Percentiles rank a stretch among this genome's conserved stretches.
Evolutionary conservation across 495 filamentous ascomycete genomes (phyloP).

Genomic region (Tuber calosporum): DNA sequence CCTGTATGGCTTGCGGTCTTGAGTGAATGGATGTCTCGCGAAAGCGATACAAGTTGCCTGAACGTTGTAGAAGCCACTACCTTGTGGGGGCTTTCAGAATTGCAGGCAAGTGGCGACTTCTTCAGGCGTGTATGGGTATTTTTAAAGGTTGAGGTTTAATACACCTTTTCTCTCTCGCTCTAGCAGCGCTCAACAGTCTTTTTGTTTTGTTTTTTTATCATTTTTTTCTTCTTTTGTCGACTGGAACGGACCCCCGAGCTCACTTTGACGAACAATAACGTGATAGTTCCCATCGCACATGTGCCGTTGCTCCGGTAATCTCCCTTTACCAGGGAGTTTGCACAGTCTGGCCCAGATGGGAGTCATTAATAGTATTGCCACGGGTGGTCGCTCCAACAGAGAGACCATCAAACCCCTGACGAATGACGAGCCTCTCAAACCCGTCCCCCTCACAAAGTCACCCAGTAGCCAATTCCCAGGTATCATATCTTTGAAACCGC

Average conservation of each 20-base stretch:
- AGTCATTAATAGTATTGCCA: no score
- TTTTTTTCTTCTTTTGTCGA: neutral
- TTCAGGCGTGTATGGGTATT: slow-evolving; percentile 1
- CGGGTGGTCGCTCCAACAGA: no score
- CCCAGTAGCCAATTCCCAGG: no score
- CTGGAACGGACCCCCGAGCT: neutral
- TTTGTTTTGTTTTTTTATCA: neutral
- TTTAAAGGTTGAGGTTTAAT: neutral
- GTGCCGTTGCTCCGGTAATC: neutral
- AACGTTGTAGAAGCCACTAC: neutral
- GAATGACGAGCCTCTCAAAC: no score
- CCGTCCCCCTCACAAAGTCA: no score
- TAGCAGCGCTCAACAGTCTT: neutral
- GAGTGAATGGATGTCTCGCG: neutral
- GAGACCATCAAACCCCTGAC: no score
- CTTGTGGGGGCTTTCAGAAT: neutral
- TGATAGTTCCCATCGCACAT: neutral
- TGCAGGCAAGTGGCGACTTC: neutral
- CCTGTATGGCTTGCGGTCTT: neutral
- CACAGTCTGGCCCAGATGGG: no score
- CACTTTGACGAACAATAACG: neutral
- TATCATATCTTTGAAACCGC: no score
- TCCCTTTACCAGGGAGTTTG: neutral
- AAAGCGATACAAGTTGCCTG: neutral
- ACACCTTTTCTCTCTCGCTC: neutral